Percentiles rank a stretch among this genome's conserved stretches.
Conservation (phyloP, 2,329 filamentous ascomycete genomes). For the Niveomyces coronatus region DNA sequence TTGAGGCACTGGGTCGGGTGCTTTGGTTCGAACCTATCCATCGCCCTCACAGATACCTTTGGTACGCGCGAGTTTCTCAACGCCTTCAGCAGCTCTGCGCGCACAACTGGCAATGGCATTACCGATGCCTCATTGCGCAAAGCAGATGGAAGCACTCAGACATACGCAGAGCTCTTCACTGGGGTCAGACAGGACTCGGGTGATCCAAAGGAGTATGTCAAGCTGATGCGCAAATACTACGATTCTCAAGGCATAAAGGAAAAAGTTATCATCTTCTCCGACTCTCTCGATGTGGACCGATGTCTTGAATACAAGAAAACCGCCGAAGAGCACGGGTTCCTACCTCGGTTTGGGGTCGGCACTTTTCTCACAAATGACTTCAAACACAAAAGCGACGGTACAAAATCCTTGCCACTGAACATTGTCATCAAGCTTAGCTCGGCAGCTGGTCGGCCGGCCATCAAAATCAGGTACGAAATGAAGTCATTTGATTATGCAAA, state of each 20-base stretch:
- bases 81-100: slow-evolving; percentile 62
- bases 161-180: slow-evolving; percentile 72
- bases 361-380: slow-evolving; percentile 97
- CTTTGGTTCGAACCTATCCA: slow-evolving; percentile 75
- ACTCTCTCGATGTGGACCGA: slow-evolving; percentile 82
- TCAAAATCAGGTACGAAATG: slow-evolving; percentile 63
- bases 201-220: slow-evolving; percentile 70
- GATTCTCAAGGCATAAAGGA: slow-evolving; percentile 62
- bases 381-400: slow-evolving; percentile 55
- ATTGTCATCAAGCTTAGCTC: slow-evolving; percentile 97
- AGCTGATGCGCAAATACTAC: slow-evolving; percentile 73
- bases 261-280: slow-evolving; percentile 90
- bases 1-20: slow-evolving; percentile 83
- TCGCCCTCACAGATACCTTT: slow-evolving; percentile 93
- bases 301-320: slow-evolving; percentile 84
- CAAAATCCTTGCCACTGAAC: slow-evolving; percentile 84
- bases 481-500: slow-evolving; percentile 4
- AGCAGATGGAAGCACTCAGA: slow-evolving; percentile 35
- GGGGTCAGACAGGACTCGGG: slow-evolving; percentile 88
- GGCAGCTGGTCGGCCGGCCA: slow-evolving; percentile 66
- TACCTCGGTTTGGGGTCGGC: slow-evolving; percentile 84
- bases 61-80: slow-evolving; percentile 82
- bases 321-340: slow-evolving; percentile 70
- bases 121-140: slow-evolving; percentile 31
- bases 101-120: slow-evolving; percentile 32